A percentile compares a stretch with the other conserved stretches of the same genome.
Conservation (phyloP, 2,329 filamentous ascomycete species). For the Myriosclerotinia duriaeana region DNA sequence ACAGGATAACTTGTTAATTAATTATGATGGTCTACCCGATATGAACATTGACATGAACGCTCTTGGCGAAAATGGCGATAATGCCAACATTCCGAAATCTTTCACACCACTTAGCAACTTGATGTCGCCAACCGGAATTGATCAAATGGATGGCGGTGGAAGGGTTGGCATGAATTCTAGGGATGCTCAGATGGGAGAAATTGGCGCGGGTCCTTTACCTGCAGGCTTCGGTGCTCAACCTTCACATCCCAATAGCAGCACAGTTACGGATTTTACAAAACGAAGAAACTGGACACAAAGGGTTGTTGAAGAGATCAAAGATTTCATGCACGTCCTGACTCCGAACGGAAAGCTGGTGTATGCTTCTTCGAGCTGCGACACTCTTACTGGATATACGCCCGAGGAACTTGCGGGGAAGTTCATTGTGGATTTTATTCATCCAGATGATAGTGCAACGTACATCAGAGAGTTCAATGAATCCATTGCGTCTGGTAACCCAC, state of each 20-base stretch:
- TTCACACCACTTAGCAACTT: constrained; percentile 36
- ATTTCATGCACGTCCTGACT: constrained; percentile 84
- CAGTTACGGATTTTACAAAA: constrained; percentile 64
- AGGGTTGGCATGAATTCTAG: constrained; percentile 21
- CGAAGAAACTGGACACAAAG: constrained; percentile 80
- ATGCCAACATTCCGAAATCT: constrained; percentile 30
- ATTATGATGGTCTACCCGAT: constrained; percentile 43
- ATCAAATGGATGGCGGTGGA: constrained; percentile 27
- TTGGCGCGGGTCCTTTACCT: constrained; percentile 39
- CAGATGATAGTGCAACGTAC: constrained; percentile 80
- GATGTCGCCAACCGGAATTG: constrained; percentile 29
- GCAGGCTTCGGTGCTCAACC: constrained; percentile 38
- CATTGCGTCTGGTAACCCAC: constrained; percentile 73
- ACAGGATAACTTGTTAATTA: constrained; percentile 45
- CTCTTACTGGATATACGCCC: constrained; percentile 72
- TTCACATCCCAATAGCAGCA: constrained; percentile 46
- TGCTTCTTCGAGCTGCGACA: constrained; percentile 74
- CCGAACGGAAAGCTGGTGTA: constrained; percentile 81
- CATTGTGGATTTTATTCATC: constrained; percentile 79
- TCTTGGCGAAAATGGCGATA: constrained; percentile 27
- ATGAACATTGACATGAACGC: constrained; percentile 47
- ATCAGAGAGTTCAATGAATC: constrained; percentile 86
- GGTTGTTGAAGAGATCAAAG: constrained; percentile 84
- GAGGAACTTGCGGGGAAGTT: constrained; percentile 72
- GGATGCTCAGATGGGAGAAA: constrained; percentile 34